A percentile compares a stretch with the other conserved stretches of the same genome.
These are phyloP conservation scores for Seiridium cupressi DNA, from an alignment of 2,329 filamentous ascomycete genomes.

Conservation along the genomic window DNA sequence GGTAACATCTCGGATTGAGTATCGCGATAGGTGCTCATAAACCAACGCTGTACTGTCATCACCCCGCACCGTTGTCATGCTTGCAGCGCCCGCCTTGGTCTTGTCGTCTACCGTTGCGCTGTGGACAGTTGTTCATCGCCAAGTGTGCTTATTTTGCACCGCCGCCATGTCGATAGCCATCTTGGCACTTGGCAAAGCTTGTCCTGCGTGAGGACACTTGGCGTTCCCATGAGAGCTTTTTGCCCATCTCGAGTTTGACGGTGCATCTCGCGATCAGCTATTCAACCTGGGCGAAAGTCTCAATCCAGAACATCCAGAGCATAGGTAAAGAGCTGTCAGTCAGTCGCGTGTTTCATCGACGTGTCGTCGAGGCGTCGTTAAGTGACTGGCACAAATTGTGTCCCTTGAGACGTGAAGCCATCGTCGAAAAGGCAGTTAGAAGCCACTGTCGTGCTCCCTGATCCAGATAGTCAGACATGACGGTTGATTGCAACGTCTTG, in stretches of 20 bases:
- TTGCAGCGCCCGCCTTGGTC: background rate
- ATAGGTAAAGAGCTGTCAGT: too few relatives aligned
- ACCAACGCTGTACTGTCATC: background rate
- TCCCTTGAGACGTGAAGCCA: background rate
- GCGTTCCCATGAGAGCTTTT: background rate
- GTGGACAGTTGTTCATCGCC: slow-evolving; percentile 1
- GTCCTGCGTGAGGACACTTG: background rate
- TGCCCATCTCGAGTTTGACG: too few relatives aligned
- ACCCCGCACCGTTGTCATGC: background rate
- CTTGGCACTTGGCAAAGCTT: slow-evolving; percentile 12
- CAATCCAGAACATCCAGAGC: too few relatives aligned
- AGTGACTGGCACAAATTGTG: background rate
- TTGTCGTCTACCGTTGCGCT: background rate
- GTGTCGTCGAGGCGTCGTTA: too few relatives aligned
- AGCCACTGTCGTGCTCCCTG: background rate
- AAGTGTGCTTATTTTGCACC: slow-evolving; percentile 4
- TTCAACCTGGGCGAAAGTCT: too few relatives aligned
- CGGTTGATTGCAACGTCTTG: background rate
- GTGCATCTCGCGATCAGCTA: too few relatives aligned
- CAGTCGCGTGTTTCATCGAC: too few relatives aligned
- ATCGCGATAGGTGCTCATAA: background rate
- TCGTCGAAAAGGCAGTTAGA: too few relatives aligned
- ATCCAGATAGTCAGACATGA: background rate
- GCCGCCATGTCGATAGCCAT: slow-evolving; percentile 1
- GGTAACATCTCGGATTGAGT: background rate